A percentile compares a stretch with the other conserved stretches of the same genome.
Conservation (phyloP, 2,329 filamentous ascomycete species). For the Aureobasidium sp. region DNA sequence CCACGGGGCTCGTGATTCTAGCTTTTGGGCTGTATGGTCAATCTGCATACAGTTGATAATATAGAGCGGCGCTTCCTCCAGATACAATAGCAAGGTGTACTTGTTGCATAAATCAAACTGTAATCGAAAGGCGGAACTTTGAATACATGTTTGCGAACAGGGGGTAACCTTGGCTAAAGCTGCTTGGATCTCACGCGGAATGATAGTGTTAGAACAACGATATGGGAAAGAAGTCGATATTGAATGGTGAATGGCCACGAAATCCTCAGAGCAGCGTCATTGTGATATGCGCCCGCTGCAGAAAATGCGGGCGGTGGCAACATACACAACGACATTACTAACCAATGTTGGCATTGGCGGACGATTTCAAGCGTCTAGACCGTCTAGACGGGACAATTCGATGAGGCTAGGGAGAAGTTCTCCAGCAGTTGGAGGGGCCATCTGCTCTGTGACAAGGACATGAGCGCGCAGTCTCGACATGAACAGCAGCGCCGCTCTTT, state of each 20-base stretch:
- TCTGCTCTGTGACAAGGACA: neutral
- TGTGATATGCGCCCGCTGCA: neutral
- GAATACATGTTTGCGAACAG: no score
- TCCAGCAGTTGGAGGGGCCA: neutral
- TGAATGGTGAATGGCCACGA: no score
- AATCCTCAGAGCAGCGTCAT: neutral
- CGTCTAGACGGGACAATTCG: neutral
- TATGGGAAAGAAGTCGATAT: no score
- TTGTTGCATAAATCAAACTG: no score
- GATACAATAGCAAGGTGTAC: no score
- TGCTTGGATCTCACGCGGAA: no score
- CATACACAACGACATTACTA: neutral
- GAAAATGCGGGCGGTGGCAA: neutral
- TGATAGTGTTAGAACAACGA: no score
- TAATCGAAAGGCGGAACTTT: no score
- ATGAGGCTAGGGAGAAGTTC: neutral
- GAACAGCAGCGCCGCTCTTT: conserved; percentile 38
- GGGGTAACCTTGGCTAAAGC: no score
- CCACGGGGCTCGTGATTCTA: neutral
- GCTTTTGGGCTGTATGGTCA: neutral
- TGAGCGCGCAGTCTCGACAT: conserved; percentile 27
- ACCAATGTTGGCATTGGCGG: neutral
- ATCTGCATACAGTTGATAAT: neutral
- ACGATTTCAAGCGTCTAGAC: neutral
- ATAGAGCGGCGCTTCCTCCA: no score